A percentile compares a stretch with the other conserved stretches of the same genome.
Evolutionary conservation across 208 protist species (phyloP).

Genomic region (Acanthamoeba triangularis): DNA sequence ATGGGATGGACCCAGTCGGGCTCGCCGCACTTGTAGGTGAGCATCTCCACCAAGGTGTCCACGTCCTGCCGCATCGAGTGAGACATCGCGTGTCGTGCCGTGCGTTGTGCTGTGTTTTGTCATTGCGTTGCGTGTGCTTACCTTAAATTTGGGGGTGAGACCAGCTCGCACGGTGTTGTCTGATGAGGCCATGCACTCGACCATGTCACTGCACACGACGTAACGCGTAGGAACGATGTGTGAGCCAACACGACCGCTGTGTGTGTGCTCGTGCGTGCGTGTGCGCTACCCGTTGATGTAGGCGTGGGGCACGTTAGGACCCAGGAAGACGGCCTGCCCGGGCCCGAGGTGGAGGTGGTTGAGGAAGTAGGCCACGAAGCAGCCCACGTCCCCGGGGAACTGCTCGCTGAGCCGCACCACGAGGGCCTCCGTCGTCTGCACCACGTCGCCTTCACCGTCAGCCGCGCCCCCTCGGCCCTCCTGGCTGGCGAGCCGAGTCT

Average conservation of each 20-base stretch:
- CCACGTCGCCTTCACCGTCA: not conserved
- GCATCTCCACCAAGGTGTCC: slow-evolving; percentile 95
- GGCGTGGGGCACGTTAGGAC: slow-evolving; percentile 98
- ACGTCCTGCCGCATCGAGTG: slow-evolving; percentile 90
- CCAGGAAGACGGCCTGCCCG: slow-evolving; percentile 97
- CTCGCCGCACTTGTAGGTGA: slow-evolving; percentile 90
- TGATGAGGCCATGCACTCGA: slow-evolving; percentile 98
- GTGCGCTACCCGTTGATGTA: slow-evolving; percentile 94
- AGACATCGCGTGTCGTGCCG: not conserved
- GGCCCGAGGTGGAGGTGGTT: slow-evolving; percentile 96
- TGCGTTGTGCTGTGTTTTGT: no score
- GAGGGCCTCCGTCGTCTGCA: slow-evolving; percentile 77
- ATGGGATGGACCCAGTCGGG: slow-evolving; percentile 49
- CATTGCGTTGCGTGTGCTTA: not conserved
- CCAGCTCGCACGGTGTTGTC: slow-evolving; percentile 99
- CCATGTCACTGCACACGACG: slow-evolving; percentile 89
- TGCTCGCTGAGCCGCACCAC: slow-evolving; percentile 94
- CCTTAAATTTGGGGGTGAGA: slow-evolving; percentile 98
- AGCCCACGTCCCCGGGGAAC: slow-evolving; percentile 98
- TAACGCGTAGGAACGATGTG: no score
- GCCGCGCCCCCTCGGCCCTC: no score
- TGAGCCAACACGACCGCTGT: not conserved
- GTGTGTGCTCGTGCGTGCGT: slow-evolving; percentile 94
- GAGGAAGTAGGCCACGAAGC: slow-evolving; percentile 98
- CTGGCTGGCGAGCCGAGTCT: slow-evolving; percentile 39